Conservation (phyloP, 139 green algal species). For the Chlamydomonas schloesseri region DNA sequence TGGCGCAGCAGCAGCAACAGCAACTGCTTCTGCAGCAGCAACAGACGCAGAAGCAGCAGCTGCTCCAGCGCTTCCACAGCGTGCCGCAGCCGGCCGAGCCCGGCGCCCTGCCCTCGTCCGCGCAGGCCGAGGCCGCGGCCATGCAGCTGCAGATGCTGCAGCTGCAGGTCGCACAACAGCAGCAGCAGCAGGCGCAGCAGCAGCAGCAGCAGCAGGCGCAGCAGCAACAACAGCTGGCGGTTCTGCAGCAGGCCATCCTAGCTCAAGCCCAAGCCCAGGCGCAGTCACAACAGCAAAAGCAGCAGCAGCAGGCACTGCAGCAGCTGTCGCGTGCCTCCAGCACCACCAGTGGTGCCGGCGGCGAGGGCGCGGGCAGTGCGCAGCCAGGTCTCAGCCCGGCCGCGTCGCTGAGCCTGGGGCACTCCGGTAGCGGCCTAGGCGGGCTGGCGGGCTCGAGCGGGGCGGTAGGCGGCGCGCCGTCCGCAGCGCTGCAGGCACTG, state of each 20-base stretch:
- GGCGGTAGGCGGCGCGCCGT: no score
- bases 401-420: no score
- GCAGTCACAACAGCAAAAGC: background rate
- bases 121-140: no score
- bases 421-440: no score
- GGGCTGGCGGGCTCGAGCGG: no score
- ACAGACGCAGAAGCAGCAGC: background rate
- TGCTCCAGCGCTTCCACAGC: background rate
- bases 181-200: background rate
- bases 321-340: background rate
- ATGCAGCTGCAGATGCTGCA: background rate
- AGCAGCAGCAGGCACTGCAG: background rate
- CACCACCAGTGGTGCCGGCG: no score
- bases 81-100: background rate
- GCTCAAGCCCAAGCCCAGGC: background rate
- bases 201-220: background rate
- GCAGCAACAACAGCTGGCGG: background rate
- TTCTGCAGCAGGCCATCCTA: conserved; percentile 4
- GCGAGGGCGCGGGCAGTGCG: no score
- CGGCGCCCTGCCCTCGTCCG: background rate
- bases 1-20: background rate
- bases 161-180: background rate
- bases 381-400: no score
- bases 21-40: conserved; percentile 2
- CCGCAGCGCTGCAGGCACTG: no score